These are phyloP conservation scores for Kalaharituber pfeilii DNA, from an alignment of 2,329 filamentous ascomycete species.

Conservation along the genomic window DNA sequence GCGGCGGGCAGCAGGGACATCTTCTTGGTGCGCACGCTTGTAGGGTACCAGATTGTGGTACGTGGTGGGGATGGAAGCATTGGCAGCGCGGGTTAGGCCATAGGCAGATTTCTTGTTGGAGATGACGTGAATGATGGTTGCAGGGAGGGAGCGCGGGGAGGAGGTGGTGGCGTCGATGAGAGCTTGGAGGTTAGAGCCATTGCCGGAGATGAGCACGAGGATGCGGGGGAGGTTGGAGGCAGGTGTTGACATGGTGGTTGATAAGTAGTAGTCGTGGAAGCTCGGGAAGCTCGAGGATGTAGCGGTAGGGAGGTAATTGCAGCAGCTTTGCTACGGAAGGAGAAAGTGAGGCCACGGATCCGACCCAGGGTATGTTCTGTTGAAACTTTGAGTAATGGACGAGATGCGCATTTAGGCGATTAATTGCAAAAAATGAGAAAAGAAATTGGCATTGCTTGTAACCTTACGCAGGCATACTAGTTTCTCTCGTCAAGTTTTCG, in stretches of 20 bases:
- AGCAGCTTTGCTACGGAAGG: too few species aligned
- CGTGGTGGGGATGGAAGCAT: slow-evolving; percentile 48
- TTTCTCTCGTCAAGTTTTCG: too few species aligned
- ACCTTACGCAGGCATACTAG: too few species aligned
- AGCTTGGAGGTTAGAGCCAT: slow-evolving; percentile 63
- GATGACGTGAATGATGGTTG: slow-evolving; percentile 40
- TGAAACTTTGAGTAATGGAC: too few species aligned
- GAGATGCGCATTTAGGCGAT: too few species aligned
- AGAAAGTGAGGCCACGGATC: too few species aligned
- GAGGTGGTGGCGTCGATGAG: slow-evolving; percentile 41
- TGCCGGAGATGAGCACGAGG: slow-evolving; percentile 54
- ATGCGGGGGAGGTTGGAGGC: slow-evolving; percentile 31
- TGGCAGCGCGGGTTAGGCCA: slow-evolving; percentile 43
- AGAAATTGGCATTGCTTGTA: too few species aligned
- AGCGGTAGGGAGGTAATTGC: too few species aligned
- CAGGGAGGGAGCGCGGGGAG: slow-evolving; percentile 29
- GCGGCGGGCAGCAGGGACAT: slow-evolving; percentile 41
- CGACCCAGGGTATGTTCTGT: too few species aligned
- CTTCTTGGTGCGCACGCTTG: slow-evolving; percentile 41
- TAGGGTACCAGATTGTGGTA: slow-evolving; percentile 70
- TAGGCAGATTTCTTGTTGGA: slow-evolving; percentile 47
- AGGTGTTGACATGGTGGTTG: background rate
- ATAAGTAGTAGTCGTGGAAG: too few species aligned
- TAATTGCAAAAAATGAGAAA: too few species aligned
- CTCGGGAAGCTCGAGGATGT: too few species aligned